phyloP scores from a whole-genome alignment of 306 rosid species.

The Dryas drummondii region DNA sequence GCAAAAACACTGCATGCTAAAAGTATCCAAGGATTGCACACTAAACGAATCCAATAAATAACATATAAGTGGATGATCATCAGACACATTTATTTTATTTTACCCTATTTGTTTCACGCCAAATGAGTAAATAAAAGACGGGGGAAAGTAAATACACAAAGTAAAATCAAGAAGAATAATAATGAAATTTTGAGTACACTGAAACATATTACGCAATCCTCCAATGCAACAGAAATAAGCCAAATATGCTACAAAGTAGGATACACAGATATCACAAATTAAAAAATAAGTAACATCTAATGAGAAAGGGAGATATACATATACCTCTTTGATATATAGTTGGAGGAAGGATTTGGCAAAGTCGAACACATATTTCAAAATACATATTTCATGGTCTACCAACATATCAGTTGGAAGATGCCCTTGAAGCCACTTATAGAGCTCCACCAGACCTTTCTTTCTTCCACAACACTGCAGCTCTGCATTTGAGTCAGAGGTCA shows the following conservation, averaged over 20 bases:
- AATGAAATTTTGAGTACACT: neutral
- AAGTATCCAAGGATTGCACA: too few relatives aligned
- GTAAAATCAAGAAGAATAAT: too few relatives aligned
- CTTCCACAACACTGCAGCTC: constrained; percentile 42
- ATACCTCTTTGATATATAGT: constrained; percentile 78
- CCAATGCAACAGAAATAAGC: too few relatives aligned
- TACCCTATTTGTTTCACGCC: too few relatives aligned
- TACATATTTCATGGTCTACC: constrained; percentile 42
- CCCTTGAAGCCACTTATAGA: constrained; percentile 68
- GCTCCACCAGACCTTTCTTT: constrained; percentile 57
- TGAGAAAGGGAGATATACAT: constrained; percentile 8
- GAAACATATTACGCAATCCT: too few relatives aligned
- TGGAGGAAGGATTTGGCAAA: constrained; percentile 74
- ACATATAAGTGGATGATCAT: too few relatives aligned
- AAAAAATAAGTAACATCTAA: neutral
- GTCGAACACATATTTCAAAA: constrained; percentile 47
- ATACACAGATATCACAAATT: neutral
- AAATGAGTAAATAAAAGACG: too few relatives aligned
- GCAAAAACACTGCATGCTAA: too few relatives aligned
- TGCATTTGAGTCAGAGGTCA: constrained; percentile 27
- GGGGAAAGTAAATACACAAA: too few relatives aligned
- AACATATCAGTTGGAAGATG: constrained; percentile 54
- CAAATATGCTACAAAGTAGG: neutral
- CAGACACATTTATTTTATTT: too few relatives aligned
- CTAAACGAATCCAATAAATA: too few relatives aligned